Evolutionary conservation across 176 grass and related monocot species (phyloP).

Genomic region (Triticum aestivum): IWGSC_CS_RefSeq_v2.1 NC_057795.1:363800305-363800804

Average conservation of each 20-base stretch:
- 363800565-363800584: not conserved
- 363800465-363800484: not conserved
- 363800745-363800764: slow-evolving; percentile 38
- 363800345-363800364: too few species aligned
- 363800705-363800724: not conserved
- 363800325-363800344: too few species aligned
- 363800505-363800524: not conserved
- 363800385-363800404: too few species aligned
- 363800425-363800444: too few species aligned
- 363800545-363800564: not conserved
- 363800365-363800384: too few species aligned
- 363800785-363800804: not conserved
- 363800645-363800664: not conserved
- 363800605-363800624: slow-evolving; percentile 18
- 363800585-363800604: not conserved
- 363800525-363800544: not conserved
- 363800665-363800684: slow-evolving; percentile 19
- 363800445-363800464: not conserved
- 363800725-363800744: not conserved
- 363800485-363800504: not conserved
- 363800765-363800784: slow-evolving; percentile 16
- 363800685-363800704: slow-evolving; percentile 4
- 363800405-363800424: too few species aligned
- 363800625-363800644: slow-evolving; percentile 20
- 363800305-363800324: too few species aligned